A percentile compares a stretch with the other conserved stretches of the same genome.
These are phyloP conservation scores for Fraxinus cuspidata DNA, from an alignment of 257 asterid genomes.

Conservation along the genomic window DNA sequence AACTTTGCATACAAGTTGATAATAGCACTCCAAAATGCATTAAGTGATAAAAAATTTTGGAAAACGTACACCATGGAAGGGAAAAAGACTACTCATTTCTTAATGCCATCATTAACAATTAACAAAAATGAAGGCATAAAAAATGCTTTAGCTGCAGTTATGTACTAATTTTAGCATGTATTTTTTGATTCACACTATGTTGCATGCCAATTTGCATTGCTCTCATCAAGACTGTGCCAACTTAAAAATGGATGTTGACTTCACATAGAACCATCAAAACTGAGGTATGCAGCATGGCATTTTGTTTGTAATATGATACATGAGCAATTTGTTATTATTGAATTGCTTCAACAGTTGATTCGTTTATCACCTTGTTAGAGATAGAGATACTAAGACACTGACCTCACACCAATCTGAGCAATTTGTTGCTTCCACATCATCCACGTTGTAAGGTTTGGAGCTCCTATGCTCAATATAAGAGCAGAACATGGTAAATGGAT, in stretches of 20 bases:
- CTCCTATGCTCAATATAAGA: constrained; percentile 68
- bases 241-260: not conserved
- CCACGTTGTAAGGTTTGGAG: constrained; percentile 46
- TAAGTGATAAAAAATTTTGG: constrained; percentile 13
- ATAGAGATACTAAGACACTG: constrained; percentile 24
- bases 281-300: not conserved
- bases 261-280: constrained; percentile 10
- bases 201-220: constrained; percentile 1
- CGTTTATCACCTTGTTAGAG: constrained; percentile 1
- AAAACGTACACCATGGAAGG: not conserved
- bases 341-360: constrained; percentile 15
- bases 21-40: not conserved
- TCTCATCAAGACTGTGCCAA: constrained; percentile 1
- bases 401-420: constrained; percentile 99
- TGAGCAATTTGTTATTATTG: not conserved
- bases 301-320: too few species aligned
- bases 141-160: not conserved
- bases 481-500: constrained; percentile 77
- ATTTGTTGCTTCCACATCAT: constrained; percentile 40
- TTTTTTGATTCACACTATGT: constrained; percentile 14
- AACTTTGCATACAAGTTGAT: not conserved
- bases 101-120: not conserved
- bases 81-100: not conserved
- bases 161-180: not conserved
- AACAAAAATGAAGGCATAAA: not conserved